Evolutionary conservation across 495 filamentous ascomycete genomes (phyloP), one percentile per base, ranked within the genome.

Genomic region (Talaromyces wortmannii): DNA sequence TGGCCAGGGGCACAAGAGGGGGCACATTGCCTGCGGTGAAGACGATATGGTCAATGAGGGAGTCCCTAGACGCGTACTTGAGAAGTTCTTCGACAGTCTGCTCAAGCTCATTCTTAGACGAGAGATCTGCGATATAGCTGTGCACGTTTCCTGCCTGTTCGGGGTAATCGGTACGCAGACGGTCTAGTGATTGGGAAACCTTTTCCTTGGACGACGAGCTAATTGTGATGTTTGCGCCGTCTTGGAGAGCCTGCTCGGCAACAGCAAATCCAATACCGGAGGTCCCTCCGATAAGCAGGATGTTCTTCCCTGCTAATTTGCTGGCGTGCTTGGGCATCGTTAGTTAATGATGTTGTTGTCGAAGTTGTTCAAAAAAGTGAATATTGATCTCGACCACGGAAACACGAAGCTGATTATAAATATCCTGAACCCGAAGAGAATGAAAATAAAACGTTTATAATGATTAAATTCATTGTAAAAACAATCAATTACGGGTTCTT

Each of bases 1-100:
- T 70, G 5, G 63, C 15, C 3, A 83, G 40, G 7, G 63, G 61
- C 1, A 56, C 56, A 6, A 74, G 50, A 7, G 63, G 16, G 1
- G 79, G 70, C 4, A 63, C 54, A 52, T 84, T 68, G 8, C 74
- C 83, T 0, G 86, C 84, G 0, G 84, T 87, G 69, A 71, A 80
- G 54, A 84, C 77, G 30, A 88, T 71, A 58, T 88, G 86, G 65
- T 88, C 73, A 53, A 88, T 52, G 0, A 70, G 67, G 7, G 54
- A 50, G 44, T 29, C 32, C 17, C 23, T 12, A 0, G 54, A 31
- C 0, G 33, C 31, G 11, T 30, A 48, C 43, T 50, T n/a, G 55
- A 87, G 77, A 8, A 86, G 68, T 0, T 47, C 42, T n/a, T 71
- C 68, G 10, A 87, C 63, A 32, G 70, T 67, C 3, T 67, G 57